Evolutionary conservation across 2,329 filamentous ascomycete genomes (phyloP).

Genomic region (Orbilia javanica): DNA sequence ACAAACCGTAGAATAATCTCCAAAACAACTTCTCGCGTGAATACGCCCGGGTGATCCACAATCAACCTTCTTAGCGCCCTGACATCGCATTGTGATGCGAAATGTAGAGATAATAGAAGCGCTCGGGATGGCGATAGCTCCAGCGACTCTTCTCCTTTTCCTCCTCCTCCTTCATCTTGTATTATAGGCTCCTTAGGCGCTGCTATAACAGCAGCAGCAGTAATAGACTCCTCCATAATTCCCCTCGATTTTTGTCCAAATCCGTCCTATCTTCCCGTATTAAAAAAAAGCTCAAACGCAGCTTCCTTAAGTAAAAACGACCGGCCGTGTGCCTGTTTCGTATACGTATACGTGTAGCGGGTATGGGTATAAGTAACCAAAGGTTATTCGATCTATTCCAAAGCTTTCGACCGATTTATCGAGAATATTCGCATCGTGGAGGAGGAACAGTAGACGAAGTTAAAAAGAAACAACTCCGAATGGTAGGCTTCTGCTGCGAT

Average conservation of each 20-base stretch:
- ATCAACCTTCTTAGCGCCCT: conserved; percentile 73
- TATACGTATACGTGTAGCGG: too few relatives aligned
- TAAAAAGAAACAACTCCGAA: too few relatives aligned
- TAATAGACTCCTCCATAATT: not conserved
- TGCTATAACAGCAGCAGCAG: too few relatives aligned
- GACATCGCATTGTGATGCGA: conserved; percentile 76
- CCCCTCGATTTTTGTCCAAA: too few relatives aligned
- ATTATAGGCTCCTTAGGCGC: not conserved
- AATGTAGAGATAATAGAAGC: conserved; percentile 78
- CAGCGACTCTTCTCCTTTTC: not conserved
- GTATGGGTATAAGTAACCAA: too few relatives aligned
- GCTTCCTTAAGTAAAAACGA: too few relatives aligned
- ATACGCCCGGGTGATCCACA: conserved; percentile 70
- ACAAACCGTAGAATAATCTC: conserved; percentile 82
- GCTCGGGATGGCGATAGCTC: conserved; percentile 73
- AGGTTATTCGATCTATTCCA: not conserved
- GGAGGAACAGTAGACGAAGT: too few relatives aligned
- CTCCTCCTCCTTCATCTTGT: not conserved
- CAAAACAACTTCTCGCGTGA: conserved; percentile 76
- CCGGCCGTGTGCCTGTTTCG: not conserved
- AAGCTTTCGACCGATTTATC: not conserved
- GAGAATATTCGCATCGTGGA: not conserved
- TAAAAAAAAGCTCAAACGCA: too few relatives aligned
- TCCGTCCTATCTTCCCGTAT: too few relatives aligned
- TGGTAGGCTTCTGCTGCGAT: too few relatives aligned